Evolutionary conservation across 2,329 filamentous ascomycete genomes (phyloP), one percentile per base, ranked within the genome.

Genomic region (Aspergillus sp.): DNA sequence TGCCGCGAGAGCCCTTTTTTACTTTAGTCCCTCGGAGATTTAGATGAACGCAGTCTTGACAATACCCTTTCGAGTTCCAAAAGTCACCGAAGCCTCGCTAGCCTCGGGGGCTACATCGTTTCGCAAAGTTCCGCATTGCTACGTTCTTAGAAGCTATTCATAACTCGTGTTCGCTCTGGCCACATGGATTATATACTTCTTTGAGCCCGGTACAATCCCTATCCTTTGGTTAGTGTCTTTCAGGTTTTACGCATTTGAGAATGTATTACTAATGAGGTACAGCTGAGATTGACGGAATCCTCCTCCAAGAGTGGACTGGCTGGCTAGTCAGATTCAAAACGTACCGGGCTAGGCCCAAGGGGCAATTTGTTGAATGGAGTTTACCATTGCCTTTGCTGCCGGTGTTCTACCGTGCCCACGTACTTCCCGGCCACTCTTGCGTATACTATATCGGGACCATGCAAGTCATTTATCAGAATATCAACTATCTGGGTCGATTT

Each of bases 71-170:
- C 49, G 56, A 47, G 36, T 50, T 43, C 48, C 12, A 54, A 41
- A 38, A 36, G 42, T 56, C 59, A 57, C 42, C 30, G 47, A 48
- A 58, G 45, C 49, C 41, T 30, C 42, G 32, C 38, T 53, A 55
- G 38, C 36, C 13, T 32, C 53, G 45, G 53, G 51, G 30, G 36
- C 44, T 34, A 39, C 30, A 51, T 49, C 39, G 20, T 56, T 45
- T 53, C 54, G 43, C 53, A 47, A 38, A 30, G 18, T 45, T 38
- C 20, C 24, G 41, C 26, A 43, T 44, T 53, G 41, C 44, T 50
- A 48, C 49, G 48, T 57, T 57, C 50, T 48, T 53, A 44, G 49
- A 61, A 57, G 50, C 50, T 55, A 57, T 56, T 44, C 48, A 38
- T 62, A 54, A 17, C 44, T 58, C 52, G 51, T 22, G 45, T 49